Evolutionary conservation across 768 basidiomycete genomes (phyloP).

Genomic region (Tulasnella sp.): DNA sequence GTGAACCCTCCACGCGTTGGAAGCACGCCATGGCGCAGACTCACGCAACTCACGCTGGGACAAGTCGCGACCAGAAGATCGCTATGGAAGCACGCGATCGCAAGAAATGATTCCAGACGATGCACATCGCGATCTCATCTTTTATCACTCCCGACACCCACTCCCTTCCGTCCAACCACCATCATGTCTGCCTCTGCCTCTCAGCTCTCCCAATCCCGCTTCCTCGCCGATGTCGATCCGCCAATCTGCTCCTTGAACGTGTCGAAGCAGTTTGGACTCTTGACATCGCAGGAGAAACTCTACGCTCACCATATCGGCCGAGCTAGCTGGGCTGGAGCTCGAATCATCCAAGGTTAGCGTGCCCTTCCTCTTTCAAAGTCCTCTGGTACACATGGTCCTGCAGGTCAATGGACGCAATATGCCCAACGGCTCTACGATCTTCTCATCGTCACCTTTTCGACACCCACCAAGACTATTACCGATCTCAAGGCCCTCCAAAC

Average conservation of each 20-base stretch:
- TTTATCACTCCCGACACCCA: too few species aligned
- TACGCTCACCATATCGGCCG: slow-evolving; percentile 49
- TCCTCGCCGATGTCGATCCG: slow-evolving; percentile 61
- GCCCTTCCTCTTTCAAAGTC: neutral
- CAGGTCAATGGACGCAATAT: slow-evolving; percentile 60
- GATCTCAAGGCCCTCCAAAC: slow-evolving; percentile 44
- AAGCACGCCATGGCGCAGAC: neutral
- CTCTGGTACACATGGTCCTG: neutral
- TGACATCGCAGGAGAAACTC: slow-evolving; percentile 58
- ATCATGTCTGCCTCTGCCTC: slow-evolving; percentile 3
- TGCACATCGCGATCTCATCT: neutral
- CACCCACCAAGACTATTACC: slow-evolving; percentile 6
- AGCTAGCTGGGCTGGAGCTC: slow-evolving; percentile 74
- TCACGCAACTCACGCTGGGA: neutral
- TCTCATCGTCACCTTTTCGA: slow-evolving; percentile 20
- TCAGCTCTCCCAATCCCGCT: slow-evolving; percentile 36
- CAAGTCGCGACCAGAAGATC: neutral
- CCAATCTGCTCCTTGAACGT: slow-evolving; percentile 65
- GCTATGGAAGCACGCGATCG: neutral
- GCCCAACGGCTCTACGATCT: slow-evolving; percentile 30
- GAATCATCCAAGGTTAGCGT: slow-evolving; percentile 51
- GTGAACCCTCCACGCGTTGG: neutral
- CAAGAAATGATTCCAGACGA: neutral
- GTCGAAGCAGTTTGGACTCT: slow-evolving; percentile 42
- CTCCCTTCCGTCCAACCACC: neutral